Base-by-base conservation (phyloP, 441 rosid species). In the Gossypium aridum region DNA sequence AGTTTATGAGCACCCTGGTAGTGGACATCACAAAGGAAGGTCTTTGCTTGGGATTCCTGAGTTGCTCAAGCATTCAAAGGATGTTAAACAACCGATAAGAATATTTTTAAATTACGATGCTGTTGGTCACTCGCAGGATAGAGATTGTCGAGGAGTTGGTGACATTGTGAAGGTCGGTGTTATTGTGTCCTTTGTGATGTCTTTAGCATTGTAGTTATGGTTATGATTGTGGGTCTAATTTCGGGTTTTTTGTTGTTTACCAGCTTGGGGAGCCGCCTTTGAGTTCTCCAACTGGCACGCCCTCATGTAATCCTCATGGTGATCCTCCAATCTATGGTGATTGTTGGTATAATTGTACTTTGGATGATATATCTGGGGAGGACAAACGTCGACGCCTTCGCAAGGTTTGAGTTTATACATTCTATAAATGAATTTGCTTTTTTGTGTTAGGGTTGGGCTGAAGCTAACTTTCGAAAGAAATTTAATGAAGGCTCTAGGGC, bases 311-410 rank as follows among this genome's bases (percentile, higher is more conserved):
- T 83, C 91, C 96, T 75, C 87, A 78, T 76, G 83, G 80, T 0
- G 89, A 88, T 71, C 98, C 97, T 77, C 98, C 99, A 64, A 75
- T 96, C 64, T 88, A 76, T 74, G 92, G 97, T 79, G 99, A 96
- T 80, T 96, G 99, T 80, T 96, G 98, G 99, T 96, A 94, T 86
- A 96, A 91, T 75, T 96, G 99, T 79, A 96, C 99, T 60, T 79
- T 82, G 78, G 95, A 91, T 83, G 99, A 96, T 80, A 92, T 94
- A 68, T 87, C 99, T 71, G 88, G 93, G 70, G 89, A 89, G 83
- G 99, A 96, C 81, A 96, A 96, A 80, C 88, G 85, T 77, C 89
- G 45, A 53, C 99, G 97, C 72, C 92, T 96, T 76, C 97, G 88
- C 79, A 94, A 92, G 98, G 99, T 93, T 70, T 47, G 17, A 62